Base-by-base conservation (phyloP, 257 asterid genomes). In the Solanum habrochaites region DNA sequence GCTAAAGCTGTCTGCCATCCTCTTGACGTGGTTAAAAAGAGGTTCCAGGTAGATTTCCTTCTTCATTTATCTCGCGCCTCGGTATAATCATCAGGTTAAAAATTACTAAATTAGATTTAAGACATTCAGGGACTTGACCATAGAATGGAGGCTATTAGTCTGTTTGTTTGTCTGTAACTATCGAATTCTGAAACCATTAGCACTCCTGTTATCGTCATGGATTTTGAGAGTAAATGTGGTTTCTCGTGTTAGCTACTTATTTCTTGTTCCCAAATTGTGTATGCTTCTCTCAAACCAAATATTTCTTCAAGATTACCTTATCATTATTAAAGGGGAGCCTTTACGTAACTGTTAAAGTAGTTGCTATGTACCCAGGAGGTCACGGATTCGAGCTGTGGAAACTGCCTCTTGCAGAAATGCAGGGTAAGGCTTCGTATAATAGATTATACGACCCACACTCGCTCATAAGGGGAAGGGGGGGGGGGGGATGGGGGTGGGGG, bases 1-100 rank as follows among this genome's bases (percentile, higher is more conserved):
- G 99, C 99, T 62, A 97, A 97, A 89, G 96, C 93, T 56, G 97
- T 91, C 32, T 97, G 99, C 45, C 99, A 97, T 91, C 99, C 99
- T 27, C 98, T 97, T 75, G 99, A 97, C 85, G 99, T 97, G 82
- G 96, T 97, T 74, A 97, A 97, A 92, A 97, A 97, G 94, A 95
- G 99, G 88, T 97, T 97, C 87, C 99, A 97, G 97, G 99, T 97
- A 90, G 29, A 75, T 88, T 83, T 75, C 67, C 4, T 18, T 18
- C 52, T 12, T 31, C 6, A 16, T 31, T 47, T 29, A 7, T 21
- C 85, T 49, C 12, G 82, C 49, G 11, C 10, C 4, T 49, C 3
- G 8, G 27, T 81, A 27, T 31, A 31, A 81, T 81, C 85, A 39
- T 39, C 31, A 73, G 82, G 52, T 73, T 6, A 39, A 73, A 73